Conservation (phyloP, 768 basidiomycete genomes). For the Porpolomopsis calyptriformis region DNA sequence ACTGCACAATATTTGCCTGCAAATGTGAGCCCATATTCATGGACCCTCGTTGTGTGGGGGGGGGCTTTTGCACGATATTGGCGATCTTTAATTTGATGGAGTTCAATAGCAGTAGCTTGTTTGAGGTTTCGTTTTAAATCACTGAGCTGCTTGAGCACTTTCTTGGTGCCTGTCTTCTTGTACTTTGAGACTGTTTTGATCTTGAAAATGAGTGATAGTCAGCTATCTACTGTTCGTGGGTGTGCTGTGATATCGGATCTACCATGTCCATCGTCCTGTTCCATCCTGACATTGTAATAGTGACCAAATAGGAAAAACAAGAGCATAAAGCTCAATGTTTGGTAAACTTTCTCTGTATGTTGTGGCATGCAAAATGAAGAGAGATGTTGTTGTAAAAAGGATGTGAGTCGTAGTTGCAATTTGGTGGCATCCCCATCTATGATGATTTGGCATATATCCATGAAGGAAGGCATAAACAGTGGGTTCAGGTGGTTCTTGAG, state of each 20-base stretch:
- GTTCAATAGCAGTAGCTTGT: neutral
- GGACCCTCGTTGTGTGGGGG: too few species aligned
- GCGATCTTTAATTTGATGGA: neutral
- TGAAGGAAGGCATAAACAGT: neutral
- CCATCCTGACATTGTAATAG: conserved; percentile 2
- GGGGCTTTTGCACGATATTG: conserved; percentile 4
- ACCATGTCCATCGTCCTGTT: conserved; percentile 1
- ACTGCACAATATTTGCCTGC: too few species aligned
- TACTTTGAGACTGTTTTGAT: neutral
- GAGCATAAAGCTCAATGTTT: conserved; percentile 3
- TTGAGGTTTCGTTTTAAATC: neutral
- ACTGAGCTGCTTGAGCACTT: neutral
- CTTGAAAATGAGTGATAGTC: conserved; percentile 1
- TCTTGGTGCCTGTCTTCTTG: neutral
- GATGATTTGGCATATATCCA: neutral
- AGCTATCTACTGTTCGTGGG: neutral
- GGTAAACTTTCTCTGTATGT: conserved; percentile 3
- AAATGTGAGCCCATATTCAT: too few species aligned
- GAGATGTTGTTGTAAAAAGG: conserved; percentile 4
- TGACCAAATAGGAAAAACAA: neutral
- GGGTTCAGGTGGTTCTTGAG: conserved; percentile 1
- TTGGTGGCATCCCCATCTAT: neutral
- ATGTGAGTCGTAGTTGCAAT: neutral
- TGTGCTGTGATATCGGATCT: conserved; percentile 3
- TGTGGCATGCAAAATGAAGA: conserved; percentile 2